A percentile compares a stretch with the other conserved stretches of the same genome.
Conservation (phyloP, 78 protist genomes). For the Goniomonas avonlea region DNA sequence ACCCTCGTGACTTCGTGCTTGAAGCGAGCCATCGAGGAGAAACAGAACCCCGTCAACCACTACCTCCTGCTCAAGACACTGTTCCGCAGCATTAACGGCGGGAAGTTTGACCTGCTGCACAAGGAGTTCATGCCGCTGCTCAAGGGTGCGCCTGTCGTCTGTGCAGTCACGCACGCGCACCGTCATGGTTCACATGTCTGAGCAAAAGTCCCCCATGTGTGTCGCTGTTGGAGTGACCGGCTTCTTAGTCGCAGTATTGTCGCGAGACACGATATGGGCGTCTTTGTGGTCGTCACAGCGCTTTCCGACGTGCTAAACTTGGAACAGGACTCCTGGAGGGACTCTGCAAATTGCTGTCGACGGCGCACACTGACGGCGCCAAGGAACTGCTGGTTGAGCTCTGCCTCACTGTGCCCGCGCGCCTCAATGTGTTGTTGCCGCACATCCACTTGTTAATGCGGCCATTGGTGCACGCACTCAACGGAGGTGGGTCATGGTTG, state of each 20-base stretch:
- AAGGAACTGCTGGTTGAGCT: constrained; percentile 73
- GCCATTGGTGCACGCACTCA: background rate
- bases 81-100: constrained; percentile 14
- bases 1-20: constrained; percentile 35
- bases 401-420: constrained; percentile 77
- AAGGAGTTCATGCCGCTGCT: constrained; percentile 65
- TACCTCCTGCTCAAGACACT: constrained; percentile 42
- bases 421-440: constrained; percentile 63
- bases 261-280: too few species aligned
- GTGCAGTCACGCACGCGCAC: too few species aligned
- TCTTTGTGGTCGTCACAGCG: too few species aligned
- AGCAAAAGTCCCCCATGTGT: too few species aligned
- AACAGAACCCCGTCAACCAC: constrained; percentile 40
- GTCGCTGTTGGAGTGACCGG: too few species aligned
- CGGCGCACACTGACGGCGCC: constrained; percentile 23
- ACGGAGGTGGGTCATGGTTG: background rate
- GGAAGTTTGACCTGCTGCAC: constrained; percentile 68
- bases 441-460: constrained; percentile 56
- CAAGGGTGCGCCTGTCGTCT: constrained; percentile 10
- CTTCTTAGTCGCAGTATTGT: too few species aligned
- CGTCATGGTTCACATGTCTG: too few species aligned
- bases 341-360: constrained; percentile 38
- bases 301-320: too few species aligned
- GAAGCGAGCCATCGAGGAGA: constrained; percentile 1
- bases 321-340: constrained; percentile 47